Evolutionary conservation across 768 basidiomycete species (phyloP), one percentile per base, ranked within the genome.

Genomic region (Obba rivulosa): DNA sequence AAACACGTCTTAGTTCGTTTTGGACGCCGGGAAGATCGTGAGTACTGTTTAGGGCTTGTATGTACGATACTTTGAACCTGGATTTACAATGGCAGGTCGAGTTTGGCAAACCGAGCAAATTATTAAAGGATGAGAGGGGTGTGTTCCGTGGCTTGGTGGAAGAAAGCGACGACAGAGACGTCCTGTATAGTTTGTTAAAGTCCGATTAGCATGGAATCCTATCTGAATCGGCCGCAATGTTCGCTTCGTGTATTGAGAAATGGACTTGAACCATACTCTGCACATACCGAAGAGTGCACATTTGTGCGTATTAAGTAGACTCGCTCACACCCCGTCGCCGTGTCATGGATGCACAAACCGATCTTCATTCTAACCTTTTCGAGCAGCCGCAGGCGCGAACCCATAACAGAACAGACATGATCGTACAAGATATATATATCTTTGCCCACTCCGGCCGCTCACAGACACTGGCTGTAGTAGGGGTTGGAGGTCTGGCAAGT

Each of bases 131-230:
- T 38, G 65, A 78, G 45, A 65, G 66, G n/a, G 77, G 81, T 5
- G 62, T 66, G 48, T 65, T 83, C 38, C 72, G 76, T 42, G 62
- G 76, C 4, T 62, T 84, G 37, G 80, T 85, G 0, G 76, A 83
- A 38, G 75, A 76, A 50, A 81, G 78, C 46, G 73, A 69, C 3
- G 80, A 83, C 53, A 76, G 66, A 50, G 72, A 74, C 8, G 58
- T 55, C 8, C 56, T 85, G 24, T 73, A 76, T 50, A 70, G 63
- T 2, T 75, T 76, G 69, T 67, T 62, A 1, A 40, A 31, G 2
- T 44, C 45, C 10, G 43, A 31, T 13, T 31, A 13, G 13, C n/a
- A n/a, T n/a, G n/a, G n/a, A n/a, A n/a, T n/a, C n/a, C n/a, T n/a
- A n/a, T n/a, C n/a, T n/a, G n/a, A n/a, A n/a, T n/a, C n/a, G n/a